Evolutionary conservation across 2,329 filamentous ascomycete species (phyloP), one percentile per base, ranked within the genome.

Genomic region (Trichoderma koningii): DNA sequence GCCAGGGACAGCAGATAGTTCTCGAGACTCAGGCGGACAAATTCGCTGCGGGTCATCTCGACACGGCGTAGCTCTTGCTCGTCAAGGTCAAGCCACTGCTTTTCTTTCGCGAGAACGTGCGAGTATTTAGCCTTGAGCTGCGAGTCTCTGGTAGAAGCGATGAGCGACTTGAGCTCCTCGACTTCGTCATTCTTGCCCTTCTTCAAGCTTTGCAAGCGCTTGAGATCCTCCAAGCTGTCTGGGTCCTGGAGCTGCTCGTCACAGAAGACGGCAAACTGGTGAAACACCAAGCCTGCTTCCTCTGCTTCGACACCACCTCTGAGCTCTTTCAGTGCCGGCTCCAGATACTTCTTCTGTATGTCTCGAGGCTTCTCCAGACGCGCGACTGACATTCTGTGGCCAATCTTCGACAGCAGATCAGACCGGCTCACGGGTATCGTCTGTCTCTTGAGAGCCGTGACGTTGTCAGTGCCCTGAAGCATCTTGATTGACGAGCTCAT

Each of bases 251-350:
- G 82, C 74, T 99, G 95, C 72, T 93, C 88, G 74, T 99, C 94
- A 72, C 96, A 99, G 74, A 99, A 99, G 59, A 88, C 85, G 28
- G 96, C 95, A 75, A 98, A 98, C 71, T 96, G 92, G 74, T 97
- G 93, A 72, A 93, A 97, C 0, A 98, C 95, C 69, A 92, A 85
- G 1, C 93, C 93, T 2, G 93, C 91, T 66, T 94, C 91, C 51
- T 84, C 82, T 1, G 90, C 90, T 61, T 87, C 83, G 5, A 79
- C 83, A 52, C 85, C 84, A 1, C 87, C 88, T 70, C 87, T 89
- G 7, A 99, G 81, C 72, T 96, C 91, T 69, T 88, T 88, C 30
- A 98, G 87, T 0, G 95, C 93, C 23, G 92, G 91, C 63, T 89
- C 85, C 0, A 99, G 83, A 71, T 97, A 98, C 42, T 90, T 87